Evolutionary conservation across 768 basidiomycete species (phyloP), one percentile per base, ranked within the genome.

Genomic region (Auriscalpium orientale): DNA sequence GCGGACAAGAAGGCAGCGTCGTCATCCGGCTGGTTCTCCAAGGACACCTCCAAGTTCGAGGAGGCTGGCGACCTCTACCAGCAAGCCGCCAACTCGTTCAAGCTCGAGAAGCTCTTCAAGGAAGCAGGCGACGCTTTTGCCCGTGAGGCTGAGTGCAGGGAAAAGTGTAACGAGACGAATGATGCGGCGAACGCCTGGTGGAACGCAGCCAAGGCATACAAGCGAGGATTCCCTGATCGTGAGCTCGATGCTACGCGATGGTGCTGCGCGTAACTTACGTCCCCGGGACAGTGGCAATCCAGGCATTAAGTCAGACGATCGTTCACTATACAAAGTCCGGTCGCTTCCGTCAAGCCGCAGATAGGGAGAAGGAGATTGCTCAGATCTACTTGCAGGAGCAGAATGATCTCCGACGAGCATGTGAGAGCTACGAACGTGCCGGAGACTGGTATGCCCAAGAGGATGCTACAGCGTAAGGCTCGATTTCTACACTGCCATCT

Each of bases 111-210:
- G 69, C 76, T 81, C 56, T 98, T 92, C 76, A 89, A 85, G 68
- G 89, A 92, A 60, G 89, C 92, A 1, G 97, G 97, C 3, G 90
- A 95, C 71, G 83, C 90, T 13, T 95, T 95, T 67, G 82, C 92
- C 44, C 82, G 88, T 61, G 97, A 98, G 67, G 97, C 95, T 1
- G 94, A 98, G 64, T 97, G 94, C 70, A 81, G 94, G 63, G 86
- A 95, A 72, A 83, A 85, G 58, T 87, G 84, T 65, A 87, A 89
- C 48, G 95, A 98, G 72, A 71, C 69, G 48, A 93, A 93, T 62
- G 97, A 98, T 63, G 95, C 95, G n/a, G 89, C 94, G 20, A 95
- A 95, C 67, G 95, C 95, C 9, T 98, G 89, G 87, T 98, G 95
- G 91, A 97, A 95, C 68, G 95, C 97, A 12, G 86, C 91, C 36